phyloP scores from a whole-genome alignment of 306 rosid species.

The Rosa lucieae region DNA sequence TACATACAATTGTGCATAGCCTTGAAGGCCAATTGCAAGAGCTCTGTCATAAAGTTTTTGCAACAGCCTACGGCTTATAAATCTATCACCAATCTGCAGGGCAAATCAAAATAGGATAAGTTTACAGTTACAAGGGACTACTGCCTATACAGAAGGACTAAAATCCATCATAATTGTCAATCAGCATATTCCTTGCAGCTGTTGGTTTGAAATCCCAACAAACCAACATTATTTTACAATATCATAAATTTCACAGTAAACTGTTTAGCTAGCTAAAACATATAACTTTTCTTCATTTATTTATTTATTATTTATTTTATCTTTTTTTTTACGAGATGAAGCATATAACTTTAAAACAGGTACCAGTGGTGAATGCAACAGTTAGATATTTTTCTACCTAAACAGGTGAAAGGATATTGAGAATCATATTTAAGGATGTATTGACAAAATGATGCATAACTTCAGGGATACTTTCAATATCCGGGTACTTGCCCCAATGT shows the following conservation, averaged over 20 bases:
- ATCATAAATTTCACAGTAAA: background rate
- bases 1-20: constrained; percentile 86
- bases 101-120: constrained; percentile 20
- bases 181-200: background rate
- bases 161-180: constrained; percentile 6
- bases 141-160: background rate
- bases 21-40: constrained; percentile 81
- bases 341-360: constrained; percentile 1
- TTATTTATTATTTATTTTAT: background rate
- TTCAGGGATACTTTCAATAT: background rate
- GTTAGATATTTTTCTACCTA: background rate
- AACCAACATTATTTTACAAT: background rate
- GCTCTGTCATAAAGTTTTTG: constrained; percentile 88
- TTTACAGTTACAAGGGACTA: constrained; percentile 18
- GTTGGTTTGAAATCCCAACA: background rate
- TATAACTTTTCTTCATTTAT: background rate
- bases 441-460: background rate
- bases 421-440: background rate
- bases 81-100: constrained; percentile 88
- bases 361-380: background rate
- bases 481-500: background rate
- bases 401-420: background rate
- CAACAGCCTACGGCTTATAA: constrained; percentile 75
- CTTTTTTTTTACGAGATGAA: background rate
- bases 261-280: background rate